Evolutionary conservation across 2,329 filamentous ascomycete genomes (phyloP), one percentile per base, ranked within the genome.

Genomic region (Calonectria montana): DNA sequence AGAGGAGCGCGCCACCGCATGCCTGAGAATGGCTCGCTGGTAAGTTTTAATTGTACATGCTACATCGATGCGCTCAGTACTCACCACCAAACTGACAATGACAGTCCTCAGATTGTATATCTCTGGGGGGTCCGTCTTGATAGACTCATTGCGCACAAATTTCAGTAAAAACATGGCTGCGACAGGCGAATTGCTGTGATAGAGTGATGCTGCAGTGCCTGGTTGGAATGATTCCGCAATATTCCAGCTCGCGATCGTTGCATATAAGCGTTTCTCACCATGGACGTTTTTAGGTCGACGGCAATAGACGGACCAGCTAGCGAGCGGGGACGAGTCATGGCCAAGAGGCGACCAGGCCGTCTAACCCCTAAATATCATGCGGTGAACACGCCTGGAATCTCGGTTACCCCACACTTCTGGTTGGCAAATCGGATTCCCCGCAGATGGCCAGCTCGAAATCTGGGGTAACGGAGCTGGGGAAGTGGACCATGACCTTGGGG

Each of bases 121-220:
- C 25, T 73, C 71, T 13, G 67, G 71, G 16, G 71, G 64, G 4
- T 73, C 71, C 4, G 47, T 66, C 23, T 71, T 70, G 67, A 67
- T 67, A 21, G 71, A 65, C 21, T 73, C 71, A 71, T 73, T 73
- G 48, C 65, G 68, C 35, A 73, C 29, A 53, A 73, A 35, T n/a
- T 68, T 73, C 13, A 62, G 67, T 35, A 73, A 18, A 62, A 73
- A 65, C 71, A 73, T 72, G 37, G 25, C 35, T 4, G 35, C 37
- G 50, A 16, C 23, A 13, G 3, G 16, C 9, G 10, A 63, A 23
- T 31, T 63, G 55, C 21, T 37, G 12, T 37, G n/a, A 23, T 27
- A 9, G n/a, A 43, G 21, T 35, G 23, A 18, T 53, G 29, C n/a
- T 41, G 53, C 35, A 31, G 50, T 63, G 43, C n/a, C n/a, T 68